Percentiles rank a stretch among this genome's conserved stretches.
phyloP scores from a whole-genome alignment of 441 rosid genomes.

The Mallotus repandus region DNA sequence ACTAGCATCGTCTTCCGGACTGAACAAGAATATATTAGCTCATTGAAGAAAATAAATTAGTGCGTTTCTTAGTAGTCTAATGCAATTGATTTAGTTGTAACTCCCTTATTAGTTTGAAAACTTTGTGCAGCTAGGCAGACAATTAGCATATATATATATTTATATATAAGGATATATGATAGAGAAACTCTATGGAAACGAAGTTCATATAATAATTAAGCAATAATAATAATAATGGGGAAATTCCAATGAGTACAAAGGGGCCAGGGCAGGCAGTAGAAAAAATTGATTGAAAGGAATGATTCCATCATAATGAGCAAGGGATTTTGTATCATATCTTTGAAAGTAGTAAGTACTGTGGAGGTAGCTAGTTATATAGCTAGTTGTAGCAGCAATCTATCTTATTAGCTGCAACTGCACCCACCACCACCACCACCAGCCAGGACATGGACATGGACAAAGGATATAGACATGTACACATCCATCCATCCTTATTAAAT shows the following conservation, averaged over 20 bases:
- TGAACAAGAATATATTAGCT: too few relatives aligned
- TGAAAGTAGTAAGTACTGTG: not conserved
- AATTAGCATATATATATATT: too few relatives aligned
- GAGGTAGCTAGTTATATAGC: not conserved
- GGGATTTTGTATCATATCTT: not conserved
- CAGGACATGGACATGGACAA: not conserved
- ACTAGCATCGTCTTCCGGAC: too few relatives aligned
- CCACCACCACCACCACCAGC: not conserved
- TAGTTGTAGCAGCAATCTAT: not conserved
- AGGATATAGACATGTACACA: conserved; percentile 20
- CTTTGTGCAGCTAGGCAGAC: too few relatives aligned
- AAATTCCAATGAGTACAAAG: conserved; percentile 16
- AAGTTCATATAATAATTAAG: conserved; percentile 25
- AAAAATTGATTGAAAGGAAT: conserved; percentile 24
- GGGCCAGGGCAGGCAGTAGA: not conserved
- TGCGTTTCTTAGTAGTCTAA: too few relatives aligned
- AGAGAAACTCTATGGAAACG: too few relatives aligned
- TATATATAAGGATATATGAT: too few relatives aligned
- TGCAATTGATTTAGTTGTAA: too few relatives aligned
- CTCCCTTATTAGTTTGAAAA: too few relatives aligned
- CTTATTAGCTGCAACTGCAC: not conserved
- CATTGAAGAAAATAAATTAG: too few relatives aligned
- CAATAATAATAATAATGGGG: not conserved
- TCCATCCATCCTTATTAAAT: not conserved
- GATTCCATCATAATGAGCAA: conserved; percentile 36